Evolutionary conservation across 306 rosid species (phyloP).

Genomic region (Cicer judaicum): DNA sequence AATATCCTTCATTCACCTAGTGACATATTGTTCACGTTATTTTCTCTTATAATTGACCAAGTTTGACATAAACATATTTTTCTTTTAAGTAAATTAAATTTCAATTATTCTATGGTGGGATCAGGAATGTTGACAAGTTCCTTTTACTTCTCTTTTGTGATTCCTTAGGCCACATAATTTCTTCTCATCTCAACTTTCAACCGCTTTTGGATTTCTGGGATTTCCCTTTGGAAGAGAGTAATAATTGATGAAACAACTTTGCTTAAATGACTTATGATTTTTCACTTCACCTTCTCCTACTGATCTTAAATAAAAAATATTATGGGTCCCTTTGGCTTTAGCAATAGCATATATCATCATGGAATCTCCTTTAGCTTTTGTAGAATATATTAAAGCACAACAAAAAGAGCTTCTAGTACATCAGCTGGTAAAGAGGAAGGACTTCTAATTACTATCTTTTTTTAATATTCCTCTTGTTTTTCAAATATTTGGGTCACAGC

Average conservation of each 20-base stretch:
- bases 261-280: constrained; percentile 69
- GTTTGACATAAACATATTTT: constrained; percentile 37
- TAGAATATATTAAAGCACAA: constrained; percentile 84
- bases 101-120: constrained; percentile 64
- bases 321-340: constrained; percentile 66
- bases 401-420: constrained; percentile 64
- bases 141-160: constrained; percentile 76
- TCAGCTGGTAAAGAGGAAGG: constrained; percentile 69
- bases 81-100: constrained; percentile 41
- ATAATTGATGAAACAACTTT: constrained; percentile 70
- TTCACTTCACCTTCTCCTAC: constrained; percentile 69
- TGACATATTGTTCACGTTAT: constrained; percentile 69
- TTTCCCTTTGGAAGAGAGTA: constrained; percentile 58
- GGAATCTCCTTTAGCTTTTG: constrained; percentile 81
- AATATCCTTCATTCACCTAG: constrained; percentile 10
- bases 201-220: constrained; percentile 61
- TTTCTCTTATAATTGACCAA: constrained; percentile 37
- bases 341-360: constrained; percentile 46
- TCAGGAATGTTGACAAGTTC: constrained; percentile 79
- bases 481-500: constrained; percentile 65
- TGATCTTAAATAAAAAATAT: constrained; percentile 46
- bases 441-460: constrained; percentile 53
- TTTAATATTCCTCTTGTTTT: constrained; percentile 55
- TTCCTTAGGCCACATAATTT: constrained; percentile 77
- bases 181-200: constrained; percentile 67